Evolutionary conservation across 306 rosid species (phyloP).

Genomic region (Argentina anserina): DNA sequence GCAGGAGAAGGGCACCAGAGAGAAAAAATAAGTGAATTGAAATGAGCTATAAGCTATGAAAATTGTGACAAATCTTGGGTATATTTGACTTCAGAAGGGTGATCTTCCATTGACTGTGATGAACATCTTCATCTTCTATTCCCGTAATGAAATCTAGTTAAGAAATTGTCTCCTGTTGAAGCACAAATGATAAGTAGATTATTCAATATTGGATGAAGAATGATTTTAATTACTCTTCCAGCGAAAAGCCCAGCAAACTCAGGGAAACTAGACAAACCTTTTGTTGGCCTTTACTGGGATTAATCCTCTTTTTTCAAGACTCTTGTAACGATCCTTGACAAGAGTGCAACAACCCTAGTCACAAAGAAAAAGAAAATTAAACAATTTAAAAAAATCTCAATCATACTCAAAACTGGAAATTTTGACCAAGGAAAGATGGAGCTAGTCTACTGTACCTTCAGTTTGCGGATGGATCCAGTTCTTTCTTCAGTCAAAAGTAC

Average conservation of each 20-base stretch:
- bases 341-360: slow-evolving; percentile 80
- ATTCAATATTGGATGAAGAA: background rate
- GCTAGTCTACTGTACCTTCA: slow-evolving; percentile 48
- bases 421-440: background rate
- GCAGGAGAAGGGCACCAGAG: background rate
- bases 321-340: slow-evolving; percentile 74
- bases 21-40: background rate
- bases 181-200: background rate
- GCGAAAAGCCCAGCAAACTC: background rate
- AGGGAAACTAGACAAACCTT: slow-evolving; percentile 41
- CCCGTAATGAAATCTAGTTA: background rate
- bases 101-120: background rate
- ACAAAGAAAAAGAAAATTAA: slow-evolving; percentile 18
- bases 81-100: background rate
- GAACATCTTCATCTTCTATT: background rate
- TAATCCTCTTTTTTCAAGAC: slow-evolving; percentile 87
- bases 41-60: background rate
- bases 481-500: slow-evolving; percentile 80
- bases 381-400: background rate
- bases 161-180: slow-evolving; percentile 29
- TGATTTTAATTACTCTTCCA: background rate
- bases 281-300: slow-evolving; percentile 54
- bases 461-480: slow-evolving; percentile 81
- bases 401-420: background rate
- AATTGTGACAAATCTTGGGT: background rate